Evolutionary conservation across 1,284 basidiomycete genomes (phyloP).

Genomic region (Malassezia pachydermatis): DNA sequence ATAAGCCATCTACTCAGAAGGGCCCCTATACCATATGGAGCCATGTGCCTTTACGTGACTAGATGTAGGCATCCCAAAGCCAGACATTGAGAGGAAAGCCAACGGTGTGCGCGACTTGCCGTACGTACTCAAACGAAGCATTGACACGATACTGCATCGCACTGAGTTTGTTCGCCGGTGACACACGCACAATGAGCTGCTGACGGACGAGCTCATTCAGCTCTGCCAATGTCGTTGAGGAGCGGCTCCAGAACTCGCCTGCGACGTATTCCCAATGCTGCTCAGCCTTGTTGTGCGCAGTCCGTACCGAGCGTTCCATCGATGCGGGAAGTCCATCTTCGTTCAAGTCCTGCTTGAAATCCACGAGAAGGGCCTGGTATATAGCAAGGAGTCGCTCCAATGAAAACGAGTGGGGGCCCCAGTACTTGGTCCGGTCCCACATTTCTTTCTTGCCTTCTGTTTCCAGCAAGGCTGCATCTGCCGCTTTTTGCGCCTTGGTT

Average conservation of each 20-base stretch:
- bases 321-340: constrained; percentile 14
- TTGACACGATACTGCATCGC: constrained; percentile 19
- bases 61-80: constrained; percentile 13
- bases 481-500: constrained; percentile 4
- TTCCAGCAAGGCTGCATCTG: constrained; percentile 20
- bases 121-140: constrained; percentile 6
- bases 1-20: constrained; percentile 4
- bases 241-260: constrained; percentile 20
- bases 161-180: constrained; percentile 15
- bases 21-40: constrained; percentile 12
- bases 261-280: constrained; percentile 15
- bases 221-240: constrained; percentile 7
- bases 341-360: constrained; percentile 46
- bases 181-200: constrained; percentile 15
- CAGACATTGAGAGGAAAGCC: constrained; percentile 14
- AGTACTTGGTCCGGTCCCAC: constrained; percentile 61
- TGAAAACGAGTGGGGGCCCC: constrained; percentile 70
- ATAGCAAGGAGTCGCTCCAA: constrained; percentile 74
- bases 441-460: constrained; percentile 50
- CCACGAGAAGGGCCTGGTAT: constrained; percentile 68
- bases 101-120: constrained; percentile 9
- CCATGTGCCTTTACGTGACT: not conserved
- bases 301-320: constrained; percentile 12
- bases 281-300: not conserved
- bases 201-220: constrained; percentile 16